phyloP scores from a whole-genome alignment of 1,284 basidiomycete genomes.

The Chalciporus piperatoides region DNA sequence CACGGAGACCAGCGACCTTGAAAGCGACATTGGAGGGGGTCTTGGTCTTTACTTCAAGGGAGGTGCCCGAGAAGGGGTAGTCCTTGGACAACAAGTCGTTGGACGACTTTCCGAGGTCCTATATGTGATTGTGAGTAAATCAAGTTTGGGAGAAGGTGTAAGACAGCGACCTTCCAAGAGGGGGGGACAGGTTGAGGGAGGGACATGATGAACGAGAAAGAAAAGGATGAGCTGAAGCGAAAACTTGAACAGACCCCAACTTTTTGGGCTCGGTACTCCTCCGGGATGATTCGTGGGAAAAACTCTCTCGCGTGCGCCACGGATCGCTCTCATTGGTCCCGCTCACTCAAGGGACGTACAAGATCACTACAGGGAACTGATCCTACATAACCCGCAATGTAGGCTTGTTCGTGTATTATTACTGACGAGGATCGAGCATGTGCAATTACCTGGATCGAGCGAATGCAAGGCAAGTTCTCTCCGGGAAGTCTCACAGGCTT shows the following conservation, averaged over 20 bases:
- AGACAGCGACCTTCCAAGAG: slow-evolving; percentile 76
- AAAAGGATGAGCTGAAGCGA: slow-evolving; percentile 2
- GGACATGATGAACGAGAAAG: slow-evolving; percentile 52
- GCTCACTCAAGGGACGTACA: no score
- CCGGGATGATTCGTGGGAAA: slow-evolving; percentile 34
- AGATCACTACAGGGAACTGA: not conserved
- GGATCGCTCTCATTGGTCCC: not conserved
- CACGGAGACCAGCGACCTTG: slow-evolving; percentile 80
- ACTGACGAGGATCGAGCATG: no score
- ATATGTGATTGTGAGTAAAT: slow-evolving; percentile 1
- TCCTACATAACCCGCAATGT: not conserved
- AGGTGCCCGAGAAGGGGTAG: slow-evolving; percentile 80
- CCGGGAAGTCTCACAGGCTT: no score
- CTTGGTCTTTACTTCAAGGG: slow-evolving; percentile 92
- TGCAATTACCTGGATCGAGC: no score
- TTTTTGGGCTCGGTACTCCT: slow-evolving; percentile 16
- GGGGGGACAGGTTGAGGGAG: slow-evolving; percentile 88
- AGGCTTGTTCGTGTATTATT: no score
- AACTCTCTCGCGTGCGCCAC: not conserved
- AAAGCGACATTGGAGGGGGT: slow-evolving; percentile 87
- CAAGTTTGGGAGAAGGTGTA: not conserved
- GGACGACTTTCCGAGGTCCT: slow-evolving; percentile 98
- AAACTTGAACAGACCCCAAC: not conserved
- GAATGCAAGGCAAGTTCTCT: no score
- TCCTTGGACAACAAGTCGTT: slow-evolving; percentile 94